Evolutionary conservation across 208 protist genomes (phyloP).

Genomic region (Trypanosoma melophagium): DNA sequence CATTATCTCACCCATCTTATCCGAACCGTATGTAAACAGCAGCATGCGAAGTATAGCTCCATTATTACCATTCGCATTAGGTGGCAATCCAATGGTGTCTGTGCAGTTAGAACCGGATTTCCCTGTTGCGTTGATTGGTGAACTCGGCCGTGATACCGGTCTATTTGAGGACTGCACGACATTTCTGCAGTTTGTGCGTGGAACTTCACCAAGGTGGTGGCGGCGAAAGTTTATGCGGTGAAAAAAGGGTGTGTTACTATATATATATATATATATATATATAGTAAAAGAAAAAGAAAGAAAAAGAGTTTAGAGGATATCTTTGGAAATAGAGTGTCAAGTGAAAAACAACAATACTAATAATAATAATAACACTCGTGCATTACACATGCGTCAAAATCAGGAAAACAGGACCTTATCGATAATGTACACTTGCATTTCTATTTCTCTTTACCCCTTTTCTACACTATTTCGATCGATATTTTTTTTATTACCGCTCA

Average conservation of each 20-base stretch:
- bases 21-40: slow-evolving; percentile 66
- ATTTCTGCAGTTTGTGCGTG: slow-evolving; percentile 82
- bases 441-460: too few species aligned
- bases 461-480: too few species aligned
- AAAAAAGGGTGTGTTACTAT: too few species aligned
- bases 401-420: too few species aligned
- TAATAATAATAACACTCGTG: too few species aligned
- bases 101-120: slow-evolving; percentile 67
- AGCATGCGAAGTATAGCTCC: slow-evolving; percentile 64
- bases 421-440: too few species aligned
- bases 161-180: slow-evolving; percentile 81
- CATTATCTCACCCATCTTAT: slow-evolving; percentile 77
- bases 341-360: too few species aligned
- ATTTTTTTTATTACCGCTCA: too few species aligned
- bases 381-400: too few species aligned
- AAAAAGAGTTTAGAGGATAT: not conserved
- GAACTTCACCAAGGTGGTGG: slow-evolving; percentile 73
- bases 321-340: too few species aligned
- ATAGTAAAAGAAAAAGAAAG: not conserved
- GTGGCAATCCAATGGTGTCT: slow-evolving; percentile 84
- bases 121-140: slow-evolving; percentile 71
- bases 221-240: slow-evolving; percentile 38
- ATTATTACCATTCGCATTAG: slow-evolving; percentile 73
- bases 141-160: slow-evolving; percentile 78
- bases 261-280: not conserved